Evolutionary conservation across 352 stramenopile species (phyloP).

Genomic region (Pythium folliculosum): DNA sequence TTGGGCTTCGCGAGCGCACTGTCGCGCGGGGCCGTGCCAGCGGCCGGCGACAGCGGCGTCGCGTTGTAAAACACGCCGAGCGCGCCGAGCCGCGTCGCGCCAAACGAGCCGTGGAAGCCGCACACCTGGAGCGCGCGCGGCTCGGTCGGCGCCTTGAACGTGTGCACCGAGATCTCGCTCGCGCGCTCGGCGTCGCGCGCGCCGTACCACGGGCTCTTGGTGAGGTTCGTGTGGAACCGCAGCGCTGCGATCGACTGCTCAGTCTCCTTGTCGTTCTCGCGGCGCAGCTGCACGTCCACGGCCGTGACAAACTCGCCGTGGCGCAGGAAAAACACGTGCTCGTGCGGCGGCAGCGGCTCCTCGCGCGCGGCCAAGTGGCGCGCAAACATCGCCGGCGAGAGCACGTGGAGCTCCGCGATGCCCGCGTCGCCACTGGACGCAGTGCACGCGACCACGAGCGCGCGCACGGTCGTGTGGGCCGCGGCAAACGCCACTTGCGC

Average conservation of each 20-base stretch:
- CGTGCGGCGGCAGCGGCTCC: constrained; percentile 18
- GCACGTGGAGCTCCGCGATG: constrained; percentile 30
- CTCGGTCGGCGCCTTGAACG: constrained; percentile 8
- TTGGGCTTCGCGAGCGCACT: background rate
- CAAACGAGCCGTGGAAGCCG: constrained; percentile 31
- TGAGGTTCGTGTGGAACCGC: constrained; percentile 36
- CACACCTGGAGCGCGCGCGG: constrained; percentile 18
- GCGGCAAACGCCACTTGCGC: constrained; percentile 33
- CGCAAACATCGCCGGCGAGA: constrained; percentile 26
- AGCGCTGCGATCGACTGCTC: constrained; percentile 23
- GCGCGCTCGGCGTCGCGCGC: background rate
- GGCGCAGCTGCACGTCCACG: constrained; percentile 27
- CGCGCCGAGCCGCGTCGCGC: constrained; percentile 9
- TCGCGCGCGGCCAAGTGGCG: constrained; percentile 30
- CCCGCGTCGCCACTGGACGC: constrained; percentile 1
- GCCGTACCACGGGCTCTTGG: constrained; percentile 36
- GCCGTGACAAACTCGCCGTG: constrained; percentile 29
- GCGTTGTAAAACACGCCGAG: constrained; percentile 25
- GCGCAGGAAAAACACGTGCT: too few species aligned
- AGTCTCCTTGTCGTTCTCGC: background rate
- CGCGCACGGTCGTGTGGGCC: constrained; percentile 24
- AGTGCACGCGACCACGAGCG: constrained; percentile 28
- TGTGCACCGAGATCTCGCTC: background rate
- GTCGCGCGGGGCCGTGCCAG: background rate
- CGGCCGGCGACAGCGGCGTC: too few species aligned